These are phyloP conservation scores for Jatropha multifida DNA, from an alignment of 441 rosid species.

Conservation along the genomic window DNA sequence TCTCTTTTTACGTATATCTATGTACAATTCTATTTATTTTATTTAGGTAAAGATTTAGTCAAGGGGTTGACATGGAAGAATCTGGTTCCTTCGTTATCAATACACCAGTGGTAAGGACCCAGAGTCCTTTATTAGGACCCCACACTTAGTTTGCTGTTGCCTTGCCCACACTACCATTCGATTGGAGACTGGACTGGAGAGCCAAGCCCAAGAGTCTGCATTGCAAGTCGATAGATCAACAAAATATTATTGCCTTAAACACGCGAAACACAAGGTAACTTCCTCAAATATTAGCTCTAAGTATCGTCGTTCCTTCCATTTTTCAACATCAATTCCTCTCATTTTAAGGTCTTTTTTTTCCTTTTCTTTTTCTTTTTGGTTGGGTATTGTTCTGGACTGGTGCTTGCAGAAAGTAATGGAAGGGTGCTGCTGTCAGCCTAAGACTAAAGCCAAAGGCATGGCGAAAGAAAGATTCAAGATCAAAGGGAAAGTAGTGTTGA, in stretches of 20 bases:
- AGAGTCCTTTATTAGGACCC: slow-evolving; percentile 4
- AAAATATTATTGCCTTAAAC: background rate
- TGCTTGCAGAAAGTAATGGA: slow-evolving; percentile 14
- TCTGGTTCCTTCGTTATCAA: slow-evolving; percentile 29
- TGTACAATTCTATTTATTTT: no score
- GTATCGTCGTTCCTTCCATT: no score
- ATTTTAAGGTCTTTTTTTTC: no score
- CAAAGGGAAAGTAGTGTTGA: slow-evolving; percentile 48
- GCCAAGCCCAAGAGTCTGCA: no score
- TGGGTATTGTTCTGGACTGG: slow-evolving; percentile 12
- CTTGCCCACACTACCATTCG: no score
- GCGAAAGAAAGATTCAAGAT: slow-evolving; percentile 29
- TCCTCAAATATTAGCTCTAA: no score
- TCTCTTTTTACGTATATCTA: no score
- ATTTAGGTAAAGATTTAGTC: background rate
- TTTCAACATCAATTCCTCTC: background rate
- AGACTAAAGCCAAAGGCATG: slow-evolving; percentile 3
- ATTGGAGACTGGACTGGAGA: no score
- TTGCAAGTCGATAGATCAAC: no score
- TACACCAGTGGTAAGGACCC: background rate
- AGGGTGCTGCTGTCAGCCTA: slow-evolving; percentile 23
- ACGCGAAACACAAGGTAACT: no score
- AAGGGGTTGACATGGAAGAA: slow-evolving; percentile 11
- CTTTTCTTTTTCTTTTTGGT: background rate
- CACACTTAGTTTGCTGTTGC: background rate